Percentiles rank a stretch among this genome's conserved stretches.
These are phyloP conservation scores for Naematelia encephala DNA, from an alignment of 768 basidiomycete genomes.

Conservation along the genomic window DNA sequence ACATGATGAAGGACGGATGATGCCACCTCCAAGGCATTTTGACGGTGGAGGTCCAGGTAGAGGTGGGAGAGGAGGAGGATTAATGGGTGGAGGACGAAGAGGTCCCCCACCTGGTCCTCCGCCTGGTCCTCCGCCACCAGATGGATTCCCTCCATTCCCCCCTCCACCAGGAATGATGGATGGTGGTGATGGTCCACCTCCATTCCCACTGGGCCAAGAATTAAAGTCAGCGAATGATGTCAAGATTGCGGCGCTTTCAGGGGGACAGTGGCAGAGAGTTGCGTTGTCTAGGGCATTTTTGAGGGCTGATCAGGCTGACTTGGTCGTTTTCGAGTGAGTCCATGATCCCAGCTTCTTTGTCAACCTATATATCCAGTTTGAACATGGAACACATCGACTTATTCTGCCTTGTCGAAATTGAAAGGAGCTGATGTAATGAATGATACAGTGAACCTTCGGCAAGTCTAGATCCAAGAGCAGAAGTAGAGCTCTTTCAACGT, in stretches of 20 bases:
- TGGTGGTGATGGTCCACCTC: background rate
- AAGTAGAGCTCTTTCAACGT: conserved; percentile 36
- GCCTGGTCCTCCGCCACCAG: background rate
- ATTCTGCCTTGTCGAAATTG: no score
- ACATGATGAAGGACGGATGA: background rate
- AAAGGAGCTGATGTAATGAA: no score
- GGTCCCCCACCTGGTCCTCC: background rate
- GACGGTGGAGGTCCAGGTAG: background rate
- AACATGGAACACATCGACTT: no score
- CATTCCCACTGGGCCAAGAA: no score
- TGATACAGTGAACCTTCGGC: conserved; percentile 45
- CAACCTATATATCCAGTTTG: no score
- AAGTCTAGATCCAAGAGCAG: conserved; percentile 43
- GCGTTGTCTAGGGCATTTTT: conserved; percentile 84
- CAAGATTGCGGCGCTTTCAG: conserved; percentile 57
- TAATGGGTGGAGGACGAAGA: background rate
- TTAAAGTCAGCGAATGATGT: background rate
- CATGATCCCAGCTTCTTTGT: background rate
- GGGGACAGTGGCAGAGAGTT: conserved; percentile 65
- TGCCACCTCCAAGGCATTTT: background rate
- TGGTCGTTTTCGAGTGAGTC: conserved; percentile 67
- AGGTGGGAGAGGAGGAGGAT: conserved; percentile 1
- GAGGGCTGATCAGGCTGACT: conserved; percentile 72
- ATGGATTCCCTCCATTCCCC: background rate
- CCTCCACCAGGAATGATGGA: conserved; percentile 1